Percentiles rank a stretch among this genome's conserved stretches.
phyloP scores from a whole-genome alignment of 2,329 filamentous ascomycete species.

The Spiromastix sp. region DNA sequence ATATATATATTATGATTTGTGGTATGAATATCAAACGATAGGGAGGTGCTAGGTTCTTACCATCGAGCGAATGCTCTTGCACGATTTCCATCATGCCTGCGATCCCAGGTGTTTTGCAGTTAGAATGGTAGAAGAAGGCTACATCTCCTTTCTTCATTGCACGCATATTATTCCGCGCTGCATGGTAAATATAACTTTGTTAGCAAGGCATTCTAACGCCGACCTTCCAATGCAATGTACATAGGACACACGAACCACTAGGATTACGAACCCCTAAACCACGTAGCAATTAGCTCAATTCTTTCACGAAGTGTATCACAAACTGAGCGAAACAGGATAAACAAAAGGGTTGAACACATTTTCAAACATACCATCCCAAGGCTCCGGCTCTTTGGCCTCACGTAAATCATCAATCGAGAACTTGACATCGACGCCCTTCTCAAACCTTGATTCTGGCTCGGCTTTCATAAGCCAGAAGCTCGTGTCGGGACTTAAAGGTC shows the following conservation, averaged over 20 bases:
- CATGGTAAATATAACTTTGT: too few species aligned
- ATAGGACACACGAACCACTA: conserved; percentile 33
- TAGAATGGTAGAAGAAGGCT: conserved; percentile 96
- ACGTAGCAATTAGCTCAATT: too few species aligned
- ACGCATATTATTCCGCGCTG: conserved; percentile 78
- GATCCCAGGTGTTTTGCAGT: conserved; percentile 80
- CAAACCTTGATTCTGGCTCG: conserved; percentile 75
- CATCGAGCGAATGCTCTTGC: conserved; percentile 68
- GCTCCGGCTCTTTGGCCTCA: conserved; percentile 63
- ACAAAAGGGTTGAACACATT: too few species aligned
- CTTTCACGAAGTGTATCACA: too few species aligned
- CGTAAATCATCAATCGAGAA: conserved; percentile 91
- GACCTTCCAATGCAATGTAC: too few species aligned
- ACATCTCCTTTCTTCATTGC: conserved; percentile 85
- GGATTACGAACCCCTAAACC: conserved; percentile 35
- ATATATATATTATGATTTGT: conserved; percentile 7
- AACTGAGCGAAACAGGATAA: too few species aligned
- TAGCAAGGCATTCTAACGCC: too few species aligned
- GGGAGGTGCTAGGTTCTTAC: conserved; percentile 39
- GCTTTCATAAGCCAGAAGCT: conserved; percentile 78
- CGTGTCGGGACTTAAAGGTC: too few species aligned
- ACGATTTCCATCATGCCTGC: conserved; percentile 85
- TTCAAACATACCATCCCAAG: conserved; percentile 84
- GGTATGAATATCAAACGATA: background rate
- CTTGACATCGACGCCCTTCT: conserved; percentile 78